Evolutionary conservation across 108 stramenopile genomes (phyloP), one percentile per base, ranked within the genome.

Genomic region (Nitzschia sp.): DNA sequence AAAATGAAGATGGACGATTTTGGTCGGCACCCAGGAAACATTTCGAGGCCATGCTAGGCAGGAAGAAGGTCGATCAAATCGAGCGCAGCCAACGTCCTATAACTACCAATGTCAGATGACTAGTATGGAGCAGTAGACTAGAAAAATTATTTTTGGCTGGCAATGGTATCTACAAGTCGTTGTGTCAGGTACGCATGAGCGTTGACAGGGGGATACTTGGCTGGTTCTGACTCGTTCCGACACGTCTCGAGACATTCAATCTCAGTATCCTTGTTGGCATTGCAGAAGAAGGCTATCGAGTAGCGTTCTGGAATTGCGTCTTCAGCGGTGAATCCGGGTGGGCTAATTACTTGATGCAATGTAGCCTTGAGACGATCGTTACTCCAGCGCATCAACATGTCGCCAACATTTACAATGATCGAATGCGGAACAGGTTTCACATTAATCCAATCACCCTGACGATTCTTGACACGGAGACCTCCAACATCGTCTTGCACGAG

Each of bases 401-500:
- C 68, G 1, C 68, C 68, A 45, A 80, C 69, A 54, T 75, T 75
- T 16, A 80, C 70, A 62, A 80, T 45, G 44, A 80, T 70, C 13
- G 69, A 50, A 53, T 68, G 46, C 22, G 53, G 30, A 26, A 73
- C 50, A 1, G 85, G 83, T 27, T 80, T 74, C 2, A 87, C 84
- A 45, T 73, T 45, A 1, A 83, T 72, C 89, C 85, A 90, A n/a
- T 29, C 46, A 6, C 84, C 88, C 22, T 71, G 63, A 15, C 19
- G 9, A 0, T 30, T 21, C 62, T 84, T 75, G 8, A 84, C 88
- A 56, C 70, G 80, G 4, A 89, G 63, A 9, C 89, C 89, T 30
- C 82, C 83, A 23, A 80, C 69, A 16, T 19, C 2, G 56, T 90
- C 86, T 72, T 87, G 86, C 4, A 45, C 65, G 1, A 90, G 66